Evolutionary conservation across 805 yeast species (phyloP).

Genomic region (Metschnikowia santaceciliae): DNA sequence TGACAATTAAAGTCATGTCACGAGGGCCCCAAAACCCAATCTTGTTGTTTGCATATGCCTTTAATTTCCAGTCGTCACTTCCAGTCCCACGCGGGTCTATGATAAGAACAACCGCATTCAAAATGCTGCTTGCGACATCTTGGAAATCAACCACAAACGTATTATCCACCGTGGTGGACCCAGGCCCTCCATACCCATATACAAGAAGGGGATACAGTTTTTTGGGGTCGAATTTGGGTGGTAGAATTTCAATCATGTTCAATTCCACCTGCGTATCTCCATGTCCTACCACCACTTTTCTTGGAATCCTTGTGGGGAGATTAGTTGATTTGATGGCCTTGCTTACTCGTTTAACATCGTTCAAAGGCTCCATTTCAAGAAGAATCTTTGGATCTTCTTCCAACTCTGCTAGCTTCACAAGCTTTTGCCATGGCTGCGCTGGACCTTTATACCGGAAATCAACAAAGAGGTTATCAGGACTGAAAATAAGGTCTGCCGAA

Average conservation of each 20-base stretch:
- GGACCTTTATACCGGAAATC: constrained; percentile 22
- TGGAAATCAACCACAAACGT: constrained; percentile 51
- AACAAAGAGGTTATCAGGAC: constrained; percentile 22
- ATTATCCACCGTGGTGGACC: constrained; percentile 55
- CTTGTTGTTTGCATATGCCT: constrained; percentile 50
- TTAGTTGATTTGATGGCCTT: constrained; percentile 31
- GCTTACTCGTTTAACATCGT: constrained; percentile 17
- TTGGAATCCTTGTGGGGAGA: constrained; percentile 48
- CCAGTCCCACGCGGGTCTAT: constrained; percentile 84
- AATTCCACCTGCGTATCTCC: constrained; percentile 35
- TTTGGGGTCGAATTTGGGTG: constrained; percentile 47
- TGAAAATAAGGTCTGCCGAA: constrained; percentile 13
- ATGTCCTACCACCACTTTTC: constrained; percentile 26
- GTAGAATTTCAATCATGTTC: constrained; percentile 60
- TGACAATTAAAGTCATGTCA: constrained; percentile 53
- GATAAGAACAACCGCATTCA: constrained; percentile 58
- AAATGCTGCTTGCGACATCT: constrained; percentile 51
- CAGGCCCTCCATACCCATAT: constrained; percentile 78
- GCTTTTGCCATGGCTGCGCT: constrained; percentile 23
- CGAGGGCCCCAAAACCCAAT: constrained; percentile 77
- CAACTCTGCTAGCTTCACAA: constrained; percentile 18
- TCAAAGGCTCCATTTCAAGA: constrained; percentile 13
- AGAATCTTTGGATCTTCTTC: constrained; percentile 12
- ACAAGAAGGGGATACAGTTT: constrained; percentile 60
- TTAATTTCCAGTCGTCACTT: constrained; percentile 67